Percentiles rank a stretch among this genome's conserved stretches.
phyloP scores from a whole-genome alignment of 2,329 filamentous ascomycete genomes.

The Aspergillus felis region DNA sequence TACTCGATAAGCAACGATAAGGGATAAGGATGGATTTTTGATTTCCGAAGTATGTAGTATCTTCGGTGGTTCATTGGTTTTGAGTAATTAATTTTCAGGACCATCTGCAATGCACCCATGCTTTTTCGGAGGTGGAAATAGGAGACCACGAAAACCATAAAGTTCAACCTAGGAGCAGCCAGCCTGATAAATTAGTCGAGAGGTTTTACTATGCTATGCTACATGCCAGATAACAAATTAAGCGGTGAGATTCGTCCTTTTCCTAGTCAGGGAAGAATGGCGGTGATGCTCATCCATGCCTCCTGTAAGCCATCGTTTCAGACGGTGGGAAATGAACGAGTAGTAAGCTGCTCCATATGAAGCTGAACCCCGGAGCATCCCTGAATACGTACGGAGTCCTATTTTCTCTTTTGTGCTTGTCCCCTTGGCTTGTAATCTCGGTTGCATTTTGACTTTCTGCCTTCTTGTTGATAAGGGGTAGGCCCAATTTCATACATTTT shows the following conservation, averaged over 20 bases:
- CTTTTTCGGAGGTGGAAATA: not conserved
- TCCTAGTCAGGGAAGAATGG: conserved; percentile 8
- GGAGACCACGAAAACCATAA: not conserved
- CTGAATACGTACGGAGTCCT: not conserved
- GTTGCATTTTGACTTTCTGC: not conserved
- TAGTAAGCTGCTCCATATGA: conserved; percentile 1
- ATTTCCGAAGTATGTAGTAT: not conserved
- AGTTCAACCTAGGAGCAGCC: not conserved
- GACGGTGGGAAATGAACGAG: conserved; percentile 8
- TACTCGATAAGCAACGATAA: conserved; percentile 10
- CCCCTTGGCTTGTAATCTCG: not conserved
- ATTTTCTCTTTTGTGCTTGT: not conserved
- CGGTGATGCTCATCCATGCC: conserved; percentile 14
- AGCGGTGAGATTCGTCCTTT: conserved; percentile 13
- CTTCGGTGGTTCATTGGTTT: too few relatives aligned
- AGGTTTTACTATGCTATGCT: not conserved
- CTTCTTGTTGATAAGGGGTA: not conserved
- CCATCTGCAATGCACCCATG: not conserved
- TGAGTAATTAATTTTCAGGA: not conserved
- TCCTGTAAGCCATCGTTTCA: conserved; percentile 16
- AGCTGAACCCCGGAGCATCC: conserved; percentile 5
- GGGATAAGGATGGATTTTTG: conserved; percentile 11
- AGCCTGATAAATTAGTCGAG: not conserved
- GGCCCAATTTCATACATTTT: not conserved
- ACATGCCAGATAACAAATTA: not conserved